Base-by-base conservation (phyloP, 805 yeast genomes). In the Starmera amethionina region DNA sequence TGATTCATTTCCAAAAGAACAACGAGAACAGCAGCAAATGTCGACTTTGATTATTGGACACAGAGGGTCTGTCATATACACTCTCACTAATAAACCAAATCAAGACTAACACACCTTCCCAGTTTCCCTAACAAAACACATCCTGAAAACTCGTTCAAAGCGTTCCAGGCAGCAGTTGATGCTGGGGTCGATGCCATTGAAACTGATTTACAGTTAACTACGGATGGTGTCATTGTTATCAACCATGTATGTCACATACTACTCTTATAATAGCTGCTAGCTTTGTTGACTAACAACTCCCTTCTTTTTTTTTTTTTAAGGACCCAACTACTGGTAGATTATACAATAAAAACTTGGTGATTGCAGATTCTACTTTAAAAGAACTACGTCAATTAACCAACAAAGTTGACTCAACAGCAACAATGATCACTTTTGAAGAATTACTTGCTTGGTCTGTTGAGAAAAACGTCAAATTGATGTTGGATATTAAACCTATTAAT, bases 221-320 rank as follows among this genome's bases (percentile, higher is more conserved):
- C 52, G 4, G 83, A 77, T 49, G 73, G 73, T n/a, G 62, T 62
- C 5, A 67, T 75, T 3, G 75, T 77, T 15, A 60, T 77, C 37
- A 70, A 71, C 45, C 83, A 77, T 47, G 46, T 42, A 37, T 16
- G 40, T 39, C 3, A 14, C 10, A 16, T 4, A 30, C 31, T 11
- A 4, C n/a, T 4, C 4, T 4, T n/a, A 30, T 12, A 30, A n/a
- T n/a, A n/a, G n/a, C n/a, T n/a, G 18, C 18, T 16, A 3, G 18
- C 18, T 3, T 16, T 16, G 18, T 16, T 4, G 4, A 30, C 32
- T 30, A 30, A 30, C 32, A n/a, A n/a, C 5, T 9, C 31, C 31
- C 31, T n/a, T 14, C 5, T 14, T 30, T 30, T 30, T 14, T 14
- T 14, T 8, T 8, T 30, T 14, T 30, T 14, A 15, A 40, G 39